phyloP scores from a whole-genome alignment of 2,329 filamentous ascomycete genomes.

The Lomentospora prolificans region DNA sequence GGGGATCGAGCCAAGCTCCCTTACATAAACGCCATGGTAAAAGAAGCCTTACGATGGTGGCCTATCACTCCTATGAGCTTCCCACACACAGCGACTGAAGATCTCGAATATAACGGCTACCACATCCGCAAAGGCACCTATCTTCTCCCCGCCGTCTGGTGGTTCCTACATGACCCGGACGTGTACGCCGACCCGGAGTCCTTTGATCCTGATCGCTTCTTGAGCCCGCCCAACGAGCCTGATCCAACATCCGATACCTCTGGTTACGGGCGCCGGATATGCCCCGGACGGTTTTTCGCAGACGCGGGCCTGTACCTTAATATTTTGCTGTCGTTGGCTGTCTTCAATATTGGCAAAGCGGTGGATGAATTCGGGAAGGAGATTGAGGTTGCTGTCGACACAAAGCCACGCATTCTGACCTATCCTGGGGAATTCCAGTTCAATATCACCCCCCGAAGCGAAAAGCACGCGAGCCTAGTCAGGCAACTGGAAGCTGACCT shows the following conservation, averaged over 20 bases:
- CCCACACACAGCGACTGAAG: constrained; percentile 25
- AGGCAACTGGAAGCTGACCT: neutral
- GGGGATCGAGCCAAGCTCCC: constrained; percentile 27
- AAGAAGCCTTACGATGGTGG: constrained; percentile 22
- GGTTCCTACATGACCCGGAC: constrained; percentile 48
- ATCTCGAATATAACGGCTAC: constrained; percentile 26
- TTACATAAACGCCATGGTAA: constrained; percentile 29
- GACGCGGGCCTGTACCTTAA: constrained; percentile 21
- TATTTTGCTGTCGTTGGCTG: constrained; percentile 31
- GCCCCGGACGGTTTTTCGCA: constrained; percentile 23
- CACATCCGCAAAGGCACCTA: constrained; percentile 28
- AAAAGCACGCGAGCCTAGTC: neutral
- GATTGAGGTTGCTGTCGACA: neutral
- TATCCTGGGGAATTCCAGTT: neutral
- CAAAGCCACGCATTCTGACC: neutral
- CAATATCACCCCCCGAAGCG: neutral
- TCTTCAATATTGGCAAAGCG: constrained; percentile 28
- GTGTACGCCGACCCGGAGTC: constrained; percentile 40
- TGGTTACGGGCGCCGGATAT: constrained; percentile 26
- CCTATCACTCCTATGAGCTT: constrained; percentile 23
- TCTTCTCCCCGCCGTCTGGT: constrained; percentile 16
- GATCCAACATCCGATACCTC: constrained; percentile 20
- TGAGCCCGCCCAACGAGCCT: constrained; percentile 19
- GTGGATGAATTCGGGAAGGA: neutral
- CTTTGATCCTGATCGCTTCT: constrained; percentile 25